Evolutionary conservation across 2,329 filamentous ascomycete genomes (phyloP), one percentile per base, ranked within the genome.

Genomic region (Didymella keratinophila): DNA sequence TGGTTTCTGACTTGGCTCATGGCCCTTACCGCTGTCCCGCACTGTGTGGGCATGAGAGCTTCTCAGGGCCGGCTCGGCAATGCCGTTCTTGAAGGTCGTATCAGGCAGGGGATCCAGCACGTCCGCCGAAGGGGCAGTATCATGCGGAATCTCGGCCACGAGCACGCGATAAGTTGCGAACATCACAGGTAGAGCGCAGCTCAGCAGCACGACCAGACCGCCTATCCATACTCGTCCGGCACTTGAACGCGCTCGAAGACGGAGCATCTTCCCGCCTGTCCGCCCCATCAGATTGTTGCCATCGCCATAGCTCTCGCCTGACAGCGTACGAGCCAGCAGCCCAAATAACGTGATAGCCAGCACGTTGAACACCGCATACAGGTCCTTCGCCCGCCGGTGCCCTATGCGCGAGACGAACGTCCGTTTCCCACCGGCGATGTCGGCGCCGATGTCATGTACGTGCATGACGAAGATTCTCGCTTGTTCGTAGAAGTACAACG

Each of bases 381-480:
- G 50, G 32, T 52, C 50, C 42, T 52, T 46, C 12, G 50, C 50
- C 30, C 50, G 50, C 30, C 50, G 41, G 21, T 52, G 50, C 30
- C 50, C 41, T 52, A 52, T 52, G 3, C 50, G 50, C 41, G 50
- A 52, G 41, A 52, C 50, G 41, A 52, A 52, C 21, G 50, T 52
- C 21, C 50, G 30, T 45, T 46, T 52, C 30, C 50, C 50, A 34
- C 50, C 41, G 23, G 30, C 30, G 42, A 46, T 27, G 23, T 52
- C 50, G 21, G 9, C 21, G 41, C 8, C 42, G 10, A 52, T 52
- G 41, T 52, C 41, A 32, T 52, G 41, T 21, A 52, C 27, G 41
- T 52, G 50, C 50, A 52, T 52, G 42, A 52, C 50, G 42, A 52
- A 37, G 50, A 46, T 52, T 16, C 50, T 45, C 21, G 50, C 50